Evolutionary conservation across 2,329 filamentous ascomycete species (phyloP).

Genomic region (Aspergillus clavatus): DNA sequence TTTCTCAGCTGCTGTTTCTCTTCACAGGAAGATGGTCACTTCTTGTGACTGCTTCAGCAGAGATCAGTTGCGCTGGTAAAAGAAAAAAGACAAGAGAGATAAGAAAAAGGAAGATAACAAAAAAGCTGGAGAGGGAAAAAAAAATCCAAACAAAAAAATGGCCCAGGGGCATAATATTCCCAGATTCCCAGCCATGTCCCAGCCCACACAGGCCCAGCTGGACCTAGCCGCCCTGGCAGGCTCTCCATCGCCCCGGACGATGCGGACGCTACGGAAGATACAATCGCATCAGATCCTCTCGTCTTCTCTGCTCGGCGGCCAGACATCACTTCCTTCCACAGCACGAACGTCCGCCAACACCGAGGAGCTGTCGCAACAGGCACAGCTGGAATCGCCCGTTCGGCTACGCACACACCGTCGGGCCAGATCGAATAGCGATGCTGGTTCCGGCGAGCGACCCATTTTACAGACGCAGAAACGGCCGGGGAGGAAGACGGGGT

Average conservation of each 20-base stretch:
- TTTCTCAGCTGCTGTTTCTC: background rate
- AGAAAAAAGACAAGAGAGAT: too few relatives aligned
- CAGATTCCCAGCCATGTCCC: constrained; percentile 8
- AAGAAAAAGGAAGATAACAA: too few relatives aligned
- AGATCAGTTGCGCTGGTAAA: background rate
- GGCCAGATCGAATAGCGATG: constrained; percentile 69
- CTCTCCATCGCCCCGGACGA: constrained; percentile 46
- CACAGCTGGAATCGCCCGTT: constrained; percentile 25
- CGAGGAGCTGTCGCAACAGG: constrained; percentile 23
- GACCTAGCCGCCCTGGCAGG: constrained; percentile 24
- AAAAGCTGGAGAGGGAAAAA: too few relatives aligned
- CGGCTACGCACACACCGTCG: constrained; percentile 42
- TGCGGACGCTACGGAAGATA: constrained; percentile 65
- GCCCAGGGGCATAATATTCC: constrained; percentile 1
- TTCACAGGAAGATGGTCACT: constrained; percentile 21
- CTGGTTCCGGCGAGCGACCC: constrained; percentile 41
- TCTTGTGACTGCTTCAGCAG: constrained; percentile 7
- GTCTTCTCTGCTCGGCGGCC: constrained; percentile 57
- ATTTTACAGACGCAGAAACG: constrained; percentile 27
- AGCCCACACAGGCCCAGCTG: constrained; percentile 21
- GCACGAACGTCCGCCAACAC: constrained; percentile 17
- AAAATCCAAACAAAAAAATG: background rate
- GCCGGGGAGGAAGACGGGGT: constrained; percentile 41
- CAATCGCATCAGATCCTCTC: constrained; percentile 67
- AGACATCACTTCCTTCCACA: constrained; percentile 49